Conservation (phyloP, 2,329 filamentous ascomycete species). For the Monosporascus sp. region DNA sequence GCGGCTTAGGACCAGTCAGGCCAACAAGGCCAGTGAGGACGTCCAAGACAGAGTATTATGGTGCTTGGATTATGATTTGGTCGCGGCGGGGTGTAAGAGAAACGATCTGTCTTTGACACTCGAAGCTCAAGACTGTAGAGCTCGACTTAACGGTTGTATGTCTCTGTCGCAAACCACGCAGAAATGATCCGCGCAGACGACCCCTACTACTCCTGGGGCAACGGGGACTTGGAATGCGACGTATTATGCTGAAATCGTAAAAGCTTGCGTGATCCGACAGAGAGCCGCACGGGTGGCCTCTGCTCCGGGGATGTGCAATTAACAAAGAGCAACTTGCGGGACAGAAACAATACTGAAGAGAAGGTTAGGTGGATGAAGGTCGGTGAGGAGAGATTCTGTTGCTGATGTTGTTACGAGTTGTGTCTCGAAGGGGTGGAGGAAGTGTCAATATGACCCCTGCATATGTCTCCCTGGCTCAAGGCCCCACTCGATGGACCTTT, state of each 20-base stretch:
- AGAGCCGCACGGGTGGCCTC: constrained; percentile 9
- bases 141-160: not conserved
- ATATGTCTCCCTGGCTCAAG: constrained; percentile 15
- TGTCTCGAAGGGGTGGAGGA: constrained; percentile 32
- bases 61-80: too few species aligned
- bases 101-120: not conserved
- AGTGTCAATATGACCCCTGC: constrained; percentile 22
- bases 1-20: not conserved
- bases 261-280: too few species aligned
- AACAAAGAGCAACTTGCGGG: constrained; percentile 14
- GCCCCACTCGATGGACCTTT: constrained; percentile 19
- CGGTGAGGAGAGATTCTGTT: constrained; percentile 22
- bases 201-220: too few species aligned
- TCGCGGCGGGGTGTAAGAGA: not conserved
- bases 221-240: too few species aligned
- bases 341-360: constrained; percentile 24
- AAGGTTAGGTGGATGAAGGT: constrained; percentile 22
- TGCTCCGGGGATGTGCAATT: constrained; percentile 6
- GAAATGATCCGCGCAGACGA: too few species aligned
- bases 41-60: too few species aligned
- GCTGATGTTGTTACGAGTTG: constrained; percentile 31
- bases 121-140: not conserved
- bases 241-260: too few species aligned
- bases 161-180: not conserved
- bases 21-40: not conserved